Evolutionary conservation across 148 eudicot species (phyloP), one percentile per base, ranked within the genome.

Genomic region (Chenopodium berlandieri): DNA sequence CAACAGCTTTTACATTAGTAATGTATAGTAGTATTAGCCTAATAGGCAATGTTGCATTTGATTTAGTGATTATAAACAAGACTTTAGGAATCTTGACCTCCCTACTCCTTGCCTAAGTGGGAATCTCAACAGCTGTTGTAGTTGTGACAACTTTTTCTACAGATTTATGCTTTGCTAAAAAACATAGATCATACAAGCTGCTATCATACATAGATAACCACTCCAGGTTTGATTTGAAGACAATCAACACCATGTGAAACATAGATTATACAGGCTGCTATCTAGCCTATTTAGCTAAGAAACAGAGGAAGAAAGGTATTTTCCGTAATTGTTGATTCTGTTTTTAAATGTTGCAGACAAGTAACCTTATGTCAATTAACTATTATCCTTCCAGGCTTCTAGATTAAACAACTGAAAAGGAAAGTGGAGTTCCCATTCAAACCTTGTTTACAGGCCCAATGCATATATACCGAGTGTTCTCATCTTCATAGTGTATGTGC

Each of bases 361-460:
- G 14, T 73, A 13, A 73, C 11, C 11, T 10, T 73, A 48, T 72
- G 11, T 20, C 56, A 2, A 40, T 23, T 47, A 9, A 14, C 13
- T 8, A 72, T 46, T 4, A n/a, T 72, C 54, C 31, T n/a, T 62
- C 25, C 1, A 25, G 37, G 71, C 71, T 25, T 52, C 54, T 77
- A 52, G 23, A 25, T 22, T 13, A 75, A 65, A n/a, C 54, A 32
- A 31, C 71, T 65, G 34, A 54, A 31, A 72, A 25, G 7, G 11
- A 40, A 73, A 81, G 75, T 5, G 56, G 54, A 48, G 9, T 12
- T 64, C 37, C 47, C 34, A 50, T 72, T 71, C 75, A 44, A 64
- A 94, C 99, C 99, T 96, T 96, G 84, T 96, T 94, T 70, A 96
- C 99, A 75, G 98, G 94, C 54, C 98, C 99, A 46, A 94, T 94